Evolutionary conservation across 2,329 filamentous ascomycete genomes (phyloP), one percentile per base, ranked within the genome.

Genomic region (Escovopsis sp.): DNA sequence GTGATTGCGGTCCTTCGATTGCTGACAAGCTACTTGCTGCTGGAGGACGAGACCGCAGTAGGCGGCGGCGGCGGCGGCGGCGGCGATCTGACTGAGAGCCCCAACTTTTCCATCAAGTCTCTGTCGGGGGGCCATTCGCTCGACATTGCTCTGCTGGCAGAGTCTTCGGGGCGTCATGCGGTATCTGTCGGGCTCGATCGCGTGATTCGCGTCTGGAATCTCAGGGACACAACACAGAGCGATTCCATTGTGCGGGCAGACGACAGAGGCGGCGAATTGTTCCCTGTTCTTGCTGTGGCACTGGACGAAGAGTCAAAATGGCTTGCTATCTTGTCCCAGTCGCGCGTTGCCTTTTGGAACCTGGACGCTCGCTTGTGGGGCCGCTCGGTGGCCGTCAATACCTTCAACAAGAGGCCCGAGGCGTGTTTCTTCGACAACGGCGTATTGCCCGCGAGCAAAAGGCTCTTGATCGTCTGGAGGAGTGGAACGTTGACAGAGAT

Each of bases 21-120:
- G 7, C 65, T 88, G 7, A 84, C 85, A 66, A 85, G 80, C 48
- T 84, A 82, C 51, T 65, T 89, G 6, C 64, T 89, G 0, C 82
- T 77, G 72, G 77, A 80, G 45, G 76, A 81, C 42, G 61, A 70
- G 43, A 59, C 62, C 6, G 59, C 66, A 18, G 61, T 62, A 12
- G 66, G 68, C 2, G 3, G 11, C 8, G 61, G 63, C 6, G 64
- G 11, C 8, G 61, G 63, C 6, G 64, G 70, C 6, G 62, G 56
- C 0, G 61, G 67, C n/a, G 23, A 32, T 11, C 4, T 32, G 28
- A 11, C 8, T 11, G 64, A 68, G 2, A 49, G 45, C 26, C 66
- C 73, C 1, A 60, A 72, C 1, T 59, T 88, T 11, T 72, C 70
- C 0, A 67, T 85, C 38, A 72, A 71, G 40, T 76, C 75, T 2